Percentiles rank a stretch among this genome's conserved stretches.
Conservation (phyloP, 495 filamentous ascomycete species). For the Talaromyces wortmannii region DNA sequence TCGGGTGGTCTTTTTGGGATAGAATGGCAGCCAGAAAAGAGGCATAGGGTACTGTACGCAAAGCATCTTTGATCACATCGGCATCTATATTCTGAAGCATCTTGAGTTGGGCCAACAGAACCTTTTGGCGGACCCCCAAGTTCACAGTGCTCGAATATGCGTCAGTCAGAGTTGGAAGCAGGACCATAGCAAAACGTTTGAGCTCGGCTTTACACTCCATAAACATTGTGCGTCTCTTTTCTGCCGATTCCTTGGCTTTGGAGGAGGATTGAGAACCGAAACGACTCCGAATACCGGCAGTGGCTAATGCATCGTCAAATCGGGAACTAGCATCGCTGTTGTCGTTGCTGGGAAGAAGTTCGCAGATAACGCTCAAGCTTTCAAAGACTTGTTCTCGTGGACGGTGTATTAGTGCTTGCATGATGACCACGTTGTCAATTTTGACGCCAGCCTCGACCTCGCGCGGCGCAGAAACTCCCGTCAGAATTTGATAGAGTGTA, state of each 20-base stretch:
- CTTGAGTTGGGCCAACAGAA: slow-evolving; percentile 89
- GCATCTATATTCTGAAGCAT: slow-evolving; percentile 95
- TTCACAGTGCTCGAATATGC: slow-evolving; percentile 98
- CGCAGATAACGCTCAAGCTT: slow-evolving; percentile 96
- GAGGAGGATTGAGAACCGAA: slow-evolving; percentile 25
- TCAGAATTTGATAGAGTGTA: slow-evolving; percentile 95
- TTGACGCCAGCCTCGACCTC: slow-evolving; percentile 74
- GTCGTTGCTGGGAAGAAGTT: slow-evolving; percentile 62
- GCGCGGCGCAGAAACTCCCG: slow-evolving; percentile 85
- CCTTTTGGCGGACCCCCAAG: slow-evolving; percentile 93
- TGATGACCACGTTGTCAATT: slow-evolving; percentile 95
- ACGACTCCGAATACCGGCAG: neutral
- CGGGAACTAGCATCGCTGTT: slow-evolving; percentile 22
- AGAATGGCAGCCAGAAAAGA: slow-evolving; percentile 94
- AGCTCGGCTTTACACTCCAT: slow-evolving; percentile 77
- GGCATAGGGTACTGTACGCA: slow-evolving; percentile 92
- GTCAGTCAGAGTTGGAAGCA: slow-evolving; percentile 95
- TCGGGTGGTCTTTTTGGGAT: slow-evolving; percentile 89
- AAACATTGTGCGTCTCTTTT: slow-evolving; percentile 71
- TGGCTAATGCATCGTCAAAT: slow-evolving; percentile 26
- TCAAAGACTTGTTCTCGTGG: slow-evolving; percentile 97
- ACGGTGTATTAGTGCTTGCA: slow-evolving; percentile 96
- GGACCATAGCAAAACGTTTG: slow-evolving; percentile 84
- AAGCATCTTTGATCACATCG: slow-evolving; percentile 73
- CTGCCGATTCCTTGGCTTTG: slow-evolving; percentile 56